Base-by-base conservation (phyloP, 306 rosid genomes). In the Aeschynomene evenia region DNA sequence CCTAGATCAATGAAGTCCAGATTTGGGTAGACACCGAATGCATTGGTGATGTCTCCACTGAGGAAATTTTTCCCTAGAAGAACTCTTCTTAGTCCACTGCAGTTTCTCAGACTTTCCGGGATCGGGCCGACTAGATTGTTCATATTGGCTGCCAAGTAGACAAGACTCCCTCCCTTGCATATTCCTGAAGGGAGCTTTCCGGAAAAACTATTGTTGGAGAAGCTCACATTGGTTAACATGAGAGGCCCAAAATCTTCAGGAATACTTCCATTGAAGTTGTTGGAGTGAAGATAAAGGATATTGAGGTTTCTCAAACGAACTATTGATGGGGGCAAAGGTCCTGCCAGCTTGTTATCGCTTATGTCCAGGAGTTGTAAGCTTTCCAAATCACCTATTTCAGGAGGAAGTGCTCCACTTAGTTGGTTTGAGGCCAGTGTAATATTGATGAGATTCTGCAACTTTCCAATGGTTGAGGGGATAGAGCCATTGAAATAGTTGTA, bases 191-290 rank as follows among this genome's bases (percentile, higher is more conserved):
- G 78, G 26, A 73, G 78, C 46, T 42, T 63, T 29, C 78, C 78
- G 21, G 72, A 73, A 4, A 73, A 73, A 7, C 63, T 53, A 29
- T 63, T 73, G 57, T 54, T 64, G 63, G 74, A 15, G 48, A 37
- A 75, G 68, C 29, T 67, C 33, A 18, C 36, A 19, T 49, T 46
- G 2, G 0, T 49, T 26, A 73, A 42, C 12, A 52, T 34, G 22
- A n/a, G 3, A 48, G 75, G 70, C 14, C 48, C 80, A 68, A 75
- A 58, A 36, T 68, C 74, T 58, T 67, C 63, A 58, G 75, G 80
- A 67, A 75, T 67, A 12, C 26, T 75, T 68, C 80, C 80, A 31
- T 74, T 58, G 62, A 75, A 39, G 18, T 67, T 67, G 80, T 75
- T 75, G 49, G 12, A 13, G 6, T 46, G 53, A 52, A 63, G 72